A percentile compares a stretch with the other conserved stretches of the same genome.
phyloP scores from a whole-genome alignment of 2,329 filamentous ascomycete species.

The Trichophyton mentagrophytes region DNA sequence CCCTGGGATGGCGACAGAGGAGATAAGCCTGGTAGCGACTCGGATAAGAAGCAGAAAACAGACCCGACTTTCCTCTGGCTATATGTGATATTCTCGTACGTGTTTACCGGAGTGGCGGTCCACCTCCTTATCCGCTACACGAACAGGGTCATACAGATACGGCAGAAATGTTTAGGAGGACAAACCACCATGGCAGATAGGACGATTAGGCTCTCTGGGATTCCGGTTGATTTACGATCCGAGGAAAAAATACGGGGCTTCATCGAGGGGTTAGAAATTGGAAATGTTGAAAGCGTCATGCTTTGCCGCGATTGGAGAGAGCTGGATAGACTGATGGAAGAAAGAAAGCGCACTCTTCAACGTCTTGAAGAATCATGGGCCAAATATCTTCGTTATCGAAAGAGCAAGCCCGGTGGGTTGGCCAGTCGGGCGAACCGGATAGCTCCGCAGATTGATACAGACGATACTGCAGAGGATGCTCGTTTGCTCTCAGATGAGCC shows the following conservation, averaged over 20 bases:
- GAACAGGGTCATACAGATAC: conserved; percentile 65
- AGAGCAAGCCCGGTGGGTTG: conserved; percentile 33
- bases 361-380: conserved; percentile 77
- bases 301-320: conserved; percentile 78
- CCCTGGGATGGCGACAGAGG: conserved; percentile 24
- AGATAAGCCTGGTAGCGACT: conserved; percentile 21
- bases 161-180: conserved; percentile 83
- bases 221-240: conserved; percentile 63
- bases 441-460: not conserved
- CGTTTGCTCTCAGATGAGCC: conserved; percentile 36
- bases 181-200: conserved; percentile 94
- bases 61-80: conserved; percentile 64
- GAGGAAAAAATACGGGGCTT: conserved; percentile 76
- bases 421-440: conserved; percentile 25
- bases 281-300: conserved; percentile 75
- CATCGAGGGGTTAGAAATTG: conserved; percentile 77
- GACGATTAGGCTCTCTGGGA: conserved; percentile 81
- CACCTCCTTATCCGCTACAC: conserved; percentile 78
- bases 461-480: conserved; percentile 26
- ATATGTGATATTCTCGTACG: conserved; percentile 86
- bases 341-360: conserved; percentile 52
- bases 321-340: conserved; percentile 59
- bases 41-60: conserved; percentile 21
- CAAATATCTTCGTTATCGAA: conserved; percentile 52
- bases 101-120: conserved; percentile 71